Evolutionary conservation across 1,284 basidiomycete species (phyloP).

Genomic region (Puccinia coronata): DNA sequence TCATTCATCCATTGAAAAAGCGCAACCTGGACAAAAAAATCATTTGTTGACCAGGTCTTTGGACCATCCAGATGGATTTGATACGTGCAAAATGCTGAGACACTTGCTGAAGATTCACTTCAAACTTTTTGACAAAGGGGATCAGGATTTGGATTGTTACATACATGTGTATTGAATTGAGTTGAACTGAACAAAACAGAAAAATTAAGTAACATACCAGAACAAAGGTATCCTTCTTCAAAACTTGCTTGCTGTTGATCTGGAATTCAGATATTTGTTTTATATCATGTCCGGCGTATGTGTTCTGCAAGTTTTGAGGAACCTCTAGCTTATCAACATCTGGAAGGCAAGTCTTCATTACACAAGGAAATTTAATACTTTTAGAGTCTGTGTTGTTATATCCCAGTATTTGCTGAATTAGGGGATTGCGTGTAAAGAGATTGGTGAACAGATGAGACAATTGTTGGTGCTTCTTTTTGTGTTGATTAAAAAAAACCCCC

Average conservation of each 20-base stretch:
- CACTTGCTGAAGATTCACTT: background rate
- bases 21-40: background rate
- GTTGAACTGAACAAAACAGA: background rate
- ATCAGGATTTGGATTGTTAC: too few species aligned
- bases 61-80: background rate
- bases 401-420: background rate
- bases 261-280: conserved; percentile 2
- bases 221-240: background rate
- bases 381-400: background rate
- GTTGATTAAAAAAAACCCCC: background rate
- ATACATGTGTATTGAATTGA: background rate
- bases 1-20: background rate
- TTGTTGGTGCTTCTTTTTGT: background rate
- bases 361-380: background rate
- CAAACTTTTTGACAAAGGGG: background rate
- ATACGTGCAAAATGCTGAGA: background rate
- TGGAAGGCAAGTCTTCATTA: background rate
- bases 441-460: background rate
- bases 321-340: background rate
- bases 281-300: background rate
- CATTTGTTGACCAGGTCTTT: background rate
- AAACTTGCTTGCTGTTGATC: background rate
- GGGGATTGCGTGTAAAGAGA: background rate
- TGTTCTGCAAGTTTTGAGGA: background rate
- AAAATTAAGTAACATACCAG: background rate